Base-by-base conservation (phyloP, 768 basidiomycete species). In the Cubamyces lactineus region DNA sequence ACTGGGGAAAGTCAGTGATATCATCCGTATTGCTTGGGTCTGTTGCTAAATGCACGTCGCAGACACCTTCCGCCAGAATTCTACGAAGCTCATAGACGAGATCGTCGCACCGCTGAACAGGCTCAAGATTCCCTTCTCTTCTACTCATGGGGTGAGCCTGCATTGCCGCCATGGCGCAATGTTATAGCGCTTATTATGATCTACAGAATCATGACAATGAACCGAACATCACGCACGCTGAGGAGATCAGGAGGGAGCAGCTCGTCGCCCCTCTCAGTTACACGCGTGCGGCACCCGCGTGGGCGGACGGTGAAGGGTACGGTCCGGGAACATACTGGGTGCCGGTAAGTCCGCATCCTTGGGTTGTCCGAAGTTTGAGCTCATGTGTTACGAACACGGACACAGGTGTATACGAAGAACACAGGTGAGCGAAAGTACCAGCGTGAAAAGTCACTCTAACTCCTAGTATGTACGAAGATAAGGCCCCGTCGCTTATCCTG, bases 271-370 rank as follows among this genome's bases (percentile, higher is more conserved):
- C 76, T 5, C 71, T 82, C 43, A 86, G 84, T 65, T 90, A 90
- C 68, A 90, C 88, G 0, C 83, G 87, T 6, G 65, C 74, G 59
- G 80, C 85, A 3, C 86, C 87, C 1, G 69, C 77, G 13, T 84
- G 86, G 11, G 77, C 89, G n/a, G 87, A 89, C 8, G 88, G 88
- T 0, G 68, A 71, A 24, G 82, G 80, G 26, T 60, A 64, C 23
- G 88, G 89, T 8, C 83, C 84, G 1, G 87, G 85, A 30, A 90
- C 86, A 63, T 91, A 90, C 67, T 91, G 89, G 90, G 86, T 92
- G 39, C 89, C 90, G 3, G 84, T 91, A 57, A 60, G 79, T 68
- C 48, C 12, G 7, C 39, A 24, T 12, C 6, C 42, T 40, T 51
- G 17, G 11, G 16, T 47, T 13, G 15, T 21, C 23, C 13, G 23